Evolutionary conservation across 2,329 filamentous ascomycete species (phyloP).

Genomic region (Stagonosporopsis chrysanthemi): DNA sequence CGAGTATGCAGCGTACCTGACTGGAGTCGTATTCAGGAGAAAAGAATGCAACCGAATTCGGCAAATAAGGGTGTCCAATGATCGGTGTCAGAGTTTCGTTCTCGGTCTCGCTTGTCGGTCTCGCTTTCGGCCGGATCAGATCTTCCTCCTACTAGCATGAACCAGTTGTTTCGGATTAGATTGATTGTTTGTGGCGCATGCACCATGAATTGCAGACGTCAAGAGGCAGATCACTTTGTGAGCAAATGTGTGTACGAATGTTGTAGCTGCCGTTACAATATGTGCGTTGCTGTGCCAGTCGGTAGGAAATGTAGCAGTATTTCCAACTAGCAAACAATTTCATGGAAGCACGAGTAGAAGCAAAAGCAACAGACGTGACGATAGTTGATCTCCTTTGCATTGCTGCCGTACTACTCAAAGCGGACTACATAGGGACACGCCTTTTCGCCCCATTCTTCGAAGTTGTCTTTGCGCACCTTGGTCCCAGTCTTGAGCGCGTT

Average conservation of each 20-base stretch:
- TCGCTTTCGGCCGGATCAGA: constrained; percentile 1
- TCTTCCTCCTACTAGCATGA: too few species aligned
- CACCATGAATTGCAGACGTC: background rate
- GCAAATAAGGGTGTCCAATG: background rate
- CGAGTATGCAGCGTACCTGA: background rate
- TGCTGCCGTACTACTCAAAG: constrained; percentile 16
- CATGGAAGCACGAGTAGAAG: too few species aligned
- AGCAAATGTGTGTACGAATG: background rate
- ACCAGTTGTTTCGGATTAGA: background rate
- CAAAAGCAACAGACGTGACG: background rate
- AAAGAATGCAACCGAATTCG: background rate
- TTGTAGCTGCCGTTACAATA: background rate
- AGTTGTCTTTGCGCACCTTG: constrained; percentile 31
- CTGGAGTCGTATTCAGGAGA: background rate
- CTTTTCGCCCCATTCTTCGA: constrained; percentile 30
- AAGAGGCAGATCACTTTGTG: background rate
- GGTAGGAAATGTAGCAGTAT: too few species aligned
- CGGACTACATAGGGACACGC: constrained; percentile 32
- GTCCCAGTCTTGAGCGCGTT: constrained; percentile 36
- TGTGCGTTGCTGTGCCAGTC: background rate
- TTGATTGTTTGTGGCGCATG: background rate
- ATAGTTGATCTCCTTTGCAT: background rate
- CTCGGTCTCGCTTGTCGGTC: constrained; percentile 6
- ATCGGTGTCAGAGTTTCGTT: background rate
- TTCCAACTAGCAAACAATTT: background rate